Base-by-base conservation (phyloP, 2,329 filamentous ascomycete genomes). In the Fusarium tricinctum region DNA sequence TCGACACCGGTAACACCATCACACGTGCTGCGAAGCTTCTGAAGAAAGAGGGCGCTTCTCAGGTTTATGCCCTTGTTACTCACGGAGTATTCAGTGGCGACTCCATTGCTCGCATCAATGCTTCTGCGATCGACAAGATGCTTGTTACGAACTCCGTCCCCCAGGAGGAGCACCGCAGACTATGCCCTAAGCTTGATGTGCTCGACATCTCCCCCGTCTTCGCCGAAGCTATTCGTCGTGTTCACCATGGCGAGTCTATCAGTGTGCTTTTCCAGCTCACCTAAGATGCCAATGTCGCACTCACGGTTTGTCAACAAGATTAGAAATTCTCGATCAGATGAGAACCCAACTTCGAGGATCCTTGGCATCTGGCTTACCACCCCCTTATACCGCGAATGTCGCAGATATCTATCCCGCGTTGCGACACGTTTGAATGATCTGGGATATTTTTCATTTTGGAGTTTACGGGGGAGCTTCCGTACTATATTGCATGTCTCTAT, bases 211-310 rank as follows among this genome's bases (percentile, higher is more conserved):
- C 93, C 54, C 91, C 92, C 71, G 90, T 97, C 60, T 97, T 98
- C 78, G 94, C 93, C 62, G 95, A 98, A 86, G 93, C 96, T 50
- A 97, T 98, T 73, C 92, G 96, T 68, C 89, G 96, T 67, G 95
- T 98, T 61, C 96, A 99, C 81, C 94, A 98, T 79, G 96, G 96
- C 75, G 96, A 99, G 83, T 97, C 93, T 76, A 97, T 99, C 81
- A 97, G 94, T 78, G 93, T 96, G 64, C 86, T 99, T 51, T 99
- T 99, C 69, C 78, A 81, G 72, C 78, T 79, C 69, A 74, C 72
- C 58, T 73, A 61, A 65, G 45, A 28, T 56, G 40, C 42, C 26
- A 48, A 33, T 43, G 44, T 45, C 17, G 44, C 51, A 60, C 33
- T 58, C 35, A 58, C 47, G 52, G 63, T 61, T 65, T 67, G 63